Evolutionary conservation across 2,329 filamentous ascomycete genomes (phyloP).

Genomic region (Alternaria sp.): DNA sequence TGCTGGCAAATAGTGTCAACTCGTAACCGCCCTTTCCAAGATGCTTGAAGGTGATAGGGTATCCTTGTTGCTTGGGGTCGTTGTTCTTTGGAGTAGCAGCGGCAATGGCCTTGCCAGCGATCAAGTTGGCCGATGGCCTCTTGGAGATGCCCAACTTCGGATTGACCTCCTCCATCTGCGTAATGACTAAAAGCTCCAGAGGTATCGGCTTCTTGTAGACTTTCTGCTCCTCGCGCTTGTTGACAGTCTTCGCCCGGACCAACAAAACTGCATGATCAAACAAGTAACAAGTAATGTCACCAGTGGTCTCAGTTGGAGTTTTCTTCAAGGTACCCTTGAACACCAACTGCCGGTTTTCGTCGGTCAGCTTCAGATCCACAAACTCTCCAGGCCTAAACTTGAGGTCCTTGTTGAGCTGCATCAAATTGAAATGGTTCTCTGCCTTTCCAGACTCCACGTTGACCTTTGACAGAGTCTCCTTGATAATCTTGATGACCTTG

Average conservation of each 20-base stretch:
- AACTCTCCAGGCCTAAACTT: slow-evolving; percentile 89
- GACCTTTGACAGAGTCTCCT: slow-evolving; percentile 83
- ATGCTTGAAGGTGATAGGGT: slow-evolving; percentile 95
- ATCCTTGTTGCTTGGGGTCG: slow-evolving; percentile 70
- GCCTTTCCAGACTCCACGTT: slow-evolving; percentile 96
- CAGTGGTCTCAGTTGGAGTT: slow-evolving; percentile 77
- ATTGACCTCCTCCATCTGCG: slow-evolving; percentile 96
- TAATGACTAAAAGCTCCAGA: slow-evolving; percentile 88
- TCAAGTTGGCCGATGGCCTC: slow-evolving; percentile 83
- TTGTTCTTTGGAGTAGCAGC: slow-evolving; percentile 48
- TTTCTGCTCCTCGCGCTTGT: slow-evolving; percentile 92
- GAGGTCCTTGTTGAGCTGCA: slow-evolving; percentile 88
- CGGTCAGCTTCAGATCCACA: slow-evolving; percentile 92
- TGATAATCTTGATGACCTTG: slow-evolving; percentile 84
- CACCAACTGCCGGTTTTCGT: slow-evolving; percentile 89
- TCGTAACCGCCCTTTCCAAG: slow-evolving; percentile 96
- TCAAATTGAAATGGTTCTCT: slow-evolving; percentile 95
- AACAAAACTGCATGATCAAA: slow-evolving; percentile 96
- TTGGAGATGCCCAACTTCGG: slow-evolving; percentile 81
- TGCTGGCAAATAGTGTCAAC: slow-evolving; percentile 84
- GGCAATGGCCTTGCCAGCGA: slow-evolving; percentile 57
- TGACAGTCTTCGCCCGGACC: slow-evolving; percentile 87
- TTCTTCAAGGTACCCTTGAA: slow-evolving; percentile 97
- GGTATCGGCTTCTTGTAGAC: slow-evolving; percentile 96
- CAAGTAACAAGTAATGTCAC: slow-evolving; percentile 91